These are phyloP conservation scores for Leccinum incarnatum DNA, from an alignment of 768 basidiomycete genomes.

Conservation along the genomic window DNA sequence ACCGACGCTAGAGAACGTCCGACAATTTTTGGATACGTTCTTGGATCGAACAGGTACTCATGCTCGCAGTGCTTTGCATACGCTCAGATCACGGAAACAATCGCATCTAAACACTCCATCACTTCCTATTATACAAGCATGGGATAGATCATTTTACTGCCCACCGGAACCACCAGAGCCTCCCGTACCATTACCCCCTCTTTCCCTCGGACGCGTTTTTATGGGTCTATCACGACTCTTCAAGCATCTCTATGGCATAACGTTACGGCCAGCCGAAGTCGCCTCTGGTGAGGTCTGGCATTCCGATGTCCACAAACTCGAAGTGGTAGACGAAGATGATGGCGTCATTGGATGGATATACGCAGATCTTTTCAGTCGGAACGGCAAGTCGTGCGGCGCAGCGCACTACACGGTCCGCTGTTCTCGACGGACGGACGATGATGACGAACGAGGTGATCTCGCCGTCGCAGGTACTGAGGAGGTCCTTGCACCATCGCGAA, in stretches of 20 bases:
- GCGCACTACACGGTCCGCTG: constrained; percentile 98
- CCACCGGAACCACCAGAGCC: constrained; percentile 76
- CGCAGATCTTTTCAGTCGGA: constrained; percentile 83
- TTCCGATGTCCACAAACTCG: constrained; percentile 81
- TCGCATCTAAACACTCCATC: constrained; percentile 57
- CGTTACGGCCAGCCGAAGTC: constrained; percentile 66
- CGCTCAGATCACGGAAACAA: constrained; percentile 71
- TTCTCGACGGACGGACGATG: constrained; percentile 88
- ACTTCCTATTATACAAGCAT: constrained; percentile 77
- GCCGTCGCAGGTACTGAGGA: constrained; percentile 37
- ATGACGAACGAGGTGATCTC: constrained; percentile 73
- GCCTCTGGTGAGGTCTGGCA: constrained; percentile 88
- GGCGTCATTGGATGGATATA: constrained; percentile 94
- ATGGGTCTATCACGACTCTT: constrained; percentile 91
- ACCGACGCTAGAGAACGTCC: constrained; percentile 66
- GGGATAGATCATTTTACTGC: constrained; percentile 96
- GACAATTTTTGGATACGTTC: constrained; percentile 78
- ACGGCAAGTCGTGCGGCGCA: constrained; percentile 85
- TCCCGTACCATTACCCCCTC: constrained; percentile 65
- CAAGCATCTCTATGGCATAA: constrained; percentile 82
- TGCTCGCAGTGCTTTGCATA: constrained; percentile 69
- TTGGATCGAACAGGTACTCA: constrained; percentile 77
- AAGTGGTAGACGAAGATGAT: constrained; percentile 86
- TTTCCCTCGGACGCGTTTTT: constrained; percentile 89
- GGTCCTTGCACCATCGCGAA: constrained; percentile 46